phyloP scores from a whole-genome alignment of 805 yeast species.

The Grigorovia humatica region DNA sequence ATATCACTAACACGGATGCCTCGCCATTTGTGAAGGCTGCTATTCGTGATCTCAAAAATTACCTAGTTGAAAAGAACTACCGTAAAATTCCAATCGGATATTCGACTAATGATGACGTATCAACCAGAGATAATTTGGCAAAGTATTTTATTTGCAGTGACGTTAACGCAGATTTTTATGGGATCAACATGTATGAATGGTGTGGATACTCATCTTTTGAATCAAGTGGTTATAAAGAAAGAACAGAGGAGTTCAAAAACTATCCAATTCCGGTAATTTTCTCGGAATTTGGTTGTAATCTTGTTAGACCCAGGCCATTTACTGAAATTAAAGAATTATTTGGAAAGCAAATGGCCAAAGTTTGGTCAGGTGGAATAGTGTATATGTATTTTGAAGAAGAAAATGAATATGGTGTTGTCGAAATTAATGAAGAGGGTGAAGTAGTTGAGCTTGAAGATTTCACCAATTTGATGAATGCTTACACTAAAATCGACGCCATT shows the following conservation, averaged over 20 bases:
- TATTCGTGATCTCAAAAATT: slow-evolving; percentile 73
- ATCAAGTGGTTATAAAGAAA: slow-evolving; percentile 54
- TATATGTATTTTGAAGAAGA: slow-evolving; percentile 76
- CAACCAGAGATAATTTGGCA: slow-evolving; percentile 69
- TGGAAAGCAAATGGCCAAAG: slow-evolving; percentile 57
- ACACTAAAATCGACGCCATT: slow-evolving; percentile 24
- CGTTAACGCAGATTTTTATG: slow-evolving; percentile 60
- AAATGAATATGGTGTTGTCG: slow-evolving; percentile 64
- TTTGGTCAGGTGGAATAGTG: slow-evolving; percentile 82
- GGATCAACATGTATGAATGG: slow-evolving; percentile 85
- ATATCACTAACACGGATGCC: slow-evolving; percentile 70
- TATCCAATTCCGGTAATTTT: slow-evolving; percentile 67
- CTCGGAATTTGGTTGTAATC: slow-evolving; percentile 75
- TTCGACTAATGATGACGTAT: slow-evolving; percentile 81
- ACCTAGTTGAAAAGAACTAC: slow-evolving; percentile 51
- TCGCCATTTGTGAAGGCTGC: slow-evolving; percentile 96
- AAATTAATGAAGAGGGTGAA: slow-evolving; percentile 31
- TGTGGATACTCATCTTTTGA: slow-evolving; percentile 58
- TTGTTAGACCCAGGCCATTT: slow-evolving; percentile 56
- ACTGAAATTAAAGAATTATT: slow-evolving; percentile 58
- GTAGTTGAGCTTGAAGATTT: slow-evolving; percentile 53
- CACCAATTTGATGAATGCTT: slow-evolving; percentile 44
- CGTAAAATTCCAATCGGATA: slow-evolving; percentile 88
- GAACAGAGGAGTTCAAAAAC: slow-evolving; percentile 52
- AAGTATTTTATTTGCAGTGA: slow-evolving; percentile 78